Base-by-base conservation (phyloP, 1,284 basidiomycete genomes). In the Tilletiopsis washingtonensis region DNA sequence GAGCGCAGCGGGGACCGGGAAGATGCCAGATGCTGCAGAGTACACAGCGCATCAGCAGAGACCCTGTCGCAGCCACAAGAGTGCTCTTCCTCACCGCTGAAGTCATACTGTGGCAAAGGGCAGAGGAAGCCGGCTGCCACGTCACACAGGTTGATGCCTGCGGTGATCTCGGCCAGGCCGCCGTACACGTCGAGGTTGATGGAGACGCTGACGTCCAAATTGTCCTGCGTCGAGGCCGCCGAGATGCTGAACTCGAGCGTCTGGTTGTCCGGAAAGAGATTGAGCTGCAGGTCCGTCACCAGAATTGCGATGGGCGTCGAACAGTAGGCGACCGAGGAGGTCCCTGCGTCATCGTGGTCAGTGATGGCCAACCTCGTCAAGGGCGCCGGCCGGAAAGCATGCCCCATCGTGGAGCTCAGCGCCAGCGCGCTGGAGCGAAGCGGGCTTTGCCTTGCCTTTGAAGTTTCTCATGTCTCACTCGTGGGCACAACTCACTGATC, bases 1-100 rank as follows among this genome's bases (percentile, higher is more conserved):
- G 46, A 75, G 74, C 9, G 63, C 57, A n/a, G 64, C 69, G 0
- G 88, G 87, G 1, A 96, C 78, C 1, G 81, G 78, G 53, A 91
- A 78, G 4, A 84, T 81, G 59, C 88, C 87, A 11, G 81, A 6
- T 27, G 40, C 14, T 39, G 44, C 43, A 14, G 38, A 40, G 38
- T 21, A 19, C 42, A 44, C 19, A n/a, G 21, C n/a, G 17, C n/a
- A 23, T 26, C 42, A 36, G n/a, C 14, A 36, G 34, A 32, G 34
- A 17, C 4, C 20, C 27, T 7, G 11, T n/a, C 25, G 34, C 11
- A 27, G 17, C n/a, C n/a, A 14, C 34, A 44, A 12, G n/a, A 14
- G 17, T 19, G 7, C 11, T 19, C 3, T 21, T n/a, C 14, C 45
- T 49, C 37, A 34, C 52, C 53, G n/a, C 58, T 53, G 47, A 74